Evolutionary conservation across 257 asterid species (phyloP).

Genomic region (Buddleja alternifolia): DNA sequence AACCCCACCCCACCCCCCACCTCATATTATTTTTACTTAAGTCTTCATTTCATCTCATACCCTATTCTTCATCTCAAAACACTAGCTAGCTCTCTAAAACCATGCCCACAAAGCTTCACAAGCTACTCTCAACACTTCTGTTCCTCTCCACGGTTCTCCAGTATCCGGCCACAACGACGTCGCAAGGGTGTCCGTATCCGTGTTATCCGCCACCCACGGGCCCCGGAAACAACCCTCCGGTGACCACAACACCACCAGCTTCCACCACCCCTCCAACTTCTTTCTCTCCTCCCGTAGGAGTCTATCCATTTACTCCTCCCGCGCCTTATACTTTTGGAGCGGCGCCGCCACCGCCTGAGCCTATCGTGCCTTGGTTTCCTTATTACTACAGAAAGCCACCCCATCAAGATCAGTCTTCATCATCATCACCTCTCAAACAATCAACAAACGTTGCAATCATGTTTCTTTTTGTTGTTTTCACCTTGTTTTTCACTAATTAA

Average conservation of each 20-base stretch:
- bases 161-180: conserved; percentile 37
- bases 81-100: conserved; percentile 13
- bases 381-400: too few species aligned
- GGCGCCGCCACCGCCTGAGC: too few species aligned
- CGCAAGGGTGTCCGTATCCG: too few species aligned
- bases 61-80: conserved; percentile 8
- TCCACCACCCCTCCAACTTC: too few species aligned
- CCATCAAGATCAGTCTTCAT: conserved; percentile 36
- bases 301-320: too few species aligned
- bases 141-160: conserved; percentile 40
- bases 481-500: conserved; percentile 20
- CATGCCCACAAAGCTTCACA: conserved; percentile 55
- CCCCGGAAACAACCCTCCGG: too few species aligned
- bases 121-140: conserved; percentile 41
- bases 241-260: too few species aligned
- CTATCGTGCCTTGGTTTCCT: too few species aligned
- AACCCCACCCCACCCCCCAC: conserved; percentile 8
- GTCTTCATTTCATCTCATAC: conserved; percentile 26
- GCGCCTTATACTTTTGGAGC: too few species aligned
- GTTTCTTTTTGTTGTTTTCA: conserved; percentile 28
- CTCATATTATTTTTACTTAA: conserved; percentile 18
- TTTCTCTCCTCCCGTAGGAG: too few species aligned
- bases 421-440: conserved; percentile 42
- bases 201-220: too few species aligned
- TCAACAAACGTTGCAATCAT: conserved; percentile 27